Evolutionary conservation across 1,139 yeast species (phyloP).

Genomic region (Chernovozyma sophiae-reginae): DNA sequence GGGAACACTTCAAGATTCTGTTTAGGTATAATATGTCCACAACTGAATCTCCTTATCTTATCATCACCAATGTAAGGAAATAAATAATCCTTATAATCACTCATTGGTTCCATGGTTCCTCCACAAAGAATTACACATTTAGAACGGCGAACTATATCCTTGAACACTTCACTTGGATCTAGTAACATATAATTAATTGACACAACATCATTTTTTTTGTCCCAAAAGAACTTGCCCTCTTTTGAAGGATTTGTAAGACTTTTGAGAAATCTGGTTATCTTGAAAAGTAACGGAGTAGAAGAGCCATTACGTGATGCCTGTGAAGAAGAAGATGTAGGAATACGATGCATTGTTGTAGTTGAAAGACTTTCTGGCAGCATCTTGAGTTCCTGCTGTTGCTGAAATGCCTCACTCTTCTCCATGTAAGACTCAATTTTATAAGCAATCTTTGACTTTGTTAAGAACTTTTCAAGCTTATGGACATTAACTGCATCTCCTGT

Average conservation of each 20-base stretch:
- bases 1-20: slow-evolving; percentile 62
- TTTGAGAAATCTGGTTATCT: slow-evolving; percentile 59
- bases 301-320: neutral
- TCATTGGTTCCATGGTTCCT: slow-evolving; percentile 92
- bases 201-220: slow-evolving; percentile 23
- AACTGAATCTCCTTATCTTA: slow-evolving; percentile 54
- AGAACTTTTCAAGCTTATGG: slow-evolving; percentile 60
- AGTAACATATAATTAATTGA: slow-evolving; percentile 66
- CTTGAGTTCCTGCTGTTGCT: neutral
- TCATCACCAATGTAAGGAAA: slow-evolving; percentile 52
- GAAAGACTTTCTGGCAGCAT: too few species aligned
- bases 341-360: too few species aligned
- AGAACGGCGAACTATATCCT: slow-evolving; percentile 60
- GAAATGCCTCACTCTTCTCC: slow-evolving; percentile 20
- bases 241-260: slow-evolving; percentile 68
- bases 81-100: slow-evolving; percentile 61
- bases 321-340: neutral
- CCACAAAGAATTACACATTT: slow-evolving; percentile 82
- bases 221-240: slow-evolving; percentile 82
- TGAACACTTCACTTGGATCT: slow-evolving; percentile 75
- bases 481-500: slow-evolving; percentile 73
- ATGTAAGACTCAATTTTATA: slow-evolving; percentile 77
- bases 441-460: slow-evolving; percentile 70
- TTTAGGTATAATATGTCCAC: slow-evolving; percentile 83
- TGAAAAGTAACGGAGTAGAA: slow-evolving; percentile 60